Conservation (phyloP, 169 alveolate genomes). For the Toxoplasma gondii region DNA sequence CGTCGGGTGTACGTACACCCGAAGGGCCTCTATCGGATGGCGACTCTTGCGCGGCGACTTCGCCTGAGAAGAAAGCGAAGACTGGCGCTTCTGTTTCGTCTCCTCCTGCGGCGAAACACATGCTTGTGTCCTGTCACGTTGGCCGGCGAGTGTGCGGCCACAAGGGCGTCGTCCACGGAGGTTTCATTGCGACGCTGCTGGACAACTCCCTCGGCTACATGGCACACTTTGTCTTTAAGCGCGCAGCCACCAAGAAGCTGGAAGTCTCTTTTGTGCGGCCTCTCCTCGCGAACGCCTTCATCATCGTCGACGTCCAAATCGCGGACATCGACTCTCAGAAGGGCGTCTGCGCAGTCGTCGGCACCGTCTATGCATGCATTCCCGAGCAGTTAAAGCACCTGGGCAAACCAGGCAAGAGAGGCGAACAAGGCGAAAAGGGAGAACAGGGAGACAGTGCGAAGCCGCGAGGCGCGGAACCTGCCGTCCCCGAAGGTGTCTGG, state of each 20-base stretch:
- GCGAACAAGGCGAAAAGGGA: not conserved
- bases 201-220: slow-evolving; percentile 33
- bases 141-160: slow-evolving; percentile 43
- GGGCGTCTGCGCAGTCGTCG: slow-evolving; percentile 1
- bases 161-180: slow-evolving; percentile 52
- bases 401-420: not conserved
- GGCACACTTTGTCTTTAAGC: not conserved
- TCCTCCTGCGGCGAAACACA: not conserved
- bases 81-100: no score
- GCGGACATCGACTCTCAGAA: not conserved
- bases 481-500: slow-evolving; percentile 37
- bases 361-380: not conserved
- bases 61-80: no score
- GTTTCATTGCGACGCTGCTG: slow-evolving; percentile 30
- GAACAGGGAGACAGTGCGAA: not conserved
- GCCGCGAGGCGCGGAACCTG: not conserved
- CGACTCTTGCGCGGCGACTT: no score
- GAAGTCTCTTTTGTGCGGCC: slow-evolving; percentile 23
- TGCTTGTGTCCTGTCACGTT: slow-evolving; percentile 15
- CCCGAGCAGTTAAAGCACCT: not conserved
- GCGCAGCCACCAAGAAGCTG: slow-evolving; percentile 46
- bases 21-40: not conserved
- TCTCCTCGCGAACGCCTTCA: not conserved
- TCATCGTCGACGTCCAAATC: slow-evolving; percentile 11
- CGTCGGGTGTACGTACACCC: not conserved